Percentiles rank a stretch among this genome's conserved stretches.
Conservation (phyloP, 1,284 basidiomycete genomes). For the Ceratobasidium sp. region DNA sequence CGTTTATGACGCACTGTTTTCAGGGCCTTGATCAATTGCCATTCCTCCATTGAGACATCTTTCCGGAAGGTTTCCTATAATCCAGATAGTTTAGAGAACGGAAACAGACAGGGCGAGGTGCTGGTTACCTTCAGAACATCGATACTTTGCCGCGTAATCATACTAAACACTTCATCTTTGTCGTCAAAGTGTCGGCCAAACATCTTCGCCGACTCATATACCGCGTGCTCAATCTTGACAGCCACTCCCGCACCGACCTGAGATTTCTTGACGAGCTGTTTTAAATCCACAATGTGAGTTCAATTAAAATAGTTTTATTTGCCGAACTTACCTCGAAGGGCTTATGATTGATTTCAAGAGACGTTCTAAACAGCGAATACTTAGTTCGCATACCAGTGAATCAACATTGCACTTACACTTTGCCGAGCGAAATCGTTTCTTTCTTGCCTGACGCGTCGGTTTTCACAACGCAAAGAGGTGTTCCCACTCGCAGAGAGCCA, state of each 20-base stretch:
- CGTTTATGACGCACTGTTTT: conserved; percentile 74
- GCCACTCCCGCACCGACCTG: conserved; percentile 97
- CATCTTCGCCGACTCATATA: conserved; percentile 95
- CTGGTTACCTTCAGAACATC: conserved; percentile 86
- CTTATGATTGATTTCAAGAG: conserved; percentile 95
- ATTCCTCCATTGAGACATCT: conserved; percentile 92
- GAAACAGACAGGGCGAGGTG: conserved; percentile 24
- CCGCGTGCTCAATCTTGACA: conserved; percentile 97
- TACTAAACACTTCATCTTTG: conserved; percentile 92
- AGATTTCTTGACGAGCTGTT: conserved; percentile 86
- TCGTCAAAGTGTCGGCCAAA: conserved; percentile 96
- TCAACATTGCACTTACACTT: conserved; percentile 74
- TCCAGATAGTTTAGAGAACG: conserved; percentile 25
- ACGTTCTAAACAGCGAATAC: conserved; percentile 68
- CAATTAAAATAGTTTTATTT: background rate
- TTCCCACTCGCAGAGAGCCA: conserved; percentile 91
- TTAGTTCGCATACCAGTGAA: background rate
- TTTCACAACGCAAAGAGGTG: conserved; percentile 95
- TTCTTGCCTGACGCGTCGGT: conserved; percentile 88
- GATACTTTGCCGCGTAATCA: conserved; percentile 91
- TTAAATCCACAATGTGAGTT: conserved; percentile 1
- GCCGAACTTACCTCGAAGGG: conserved; percentile 68
- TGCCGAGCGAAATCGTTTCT: conserved; percentile 91
- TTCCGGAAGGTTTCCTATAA: conserved; percentile 84
- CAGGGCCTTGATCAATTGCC: conserved; percentile 91